Conservation (phyloP, 2,329 filamentous ascomycete species). For the Penicillium hordei region DNA sequence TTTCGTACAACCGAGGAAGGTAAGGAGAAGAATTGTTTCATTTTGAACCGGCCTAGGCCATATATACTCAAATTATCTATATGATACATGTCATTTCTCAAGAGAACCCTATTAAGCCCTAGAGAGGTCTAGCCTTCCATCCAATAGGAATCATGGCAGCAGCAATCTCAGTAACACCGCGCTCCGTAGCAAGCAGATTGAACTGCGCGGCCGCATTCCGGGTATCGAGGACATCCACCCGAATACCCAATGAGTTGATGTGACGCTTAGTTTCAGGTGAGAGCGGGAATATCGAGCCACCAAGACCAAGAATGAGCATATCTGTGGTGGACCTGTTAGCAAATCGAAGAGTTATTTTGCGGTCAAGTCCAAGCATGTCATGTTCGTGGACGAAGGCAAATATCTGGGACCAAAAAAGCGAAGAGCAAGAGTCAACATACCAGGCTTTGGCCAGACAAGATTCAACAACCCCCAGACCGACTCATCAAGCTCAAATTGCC, state of each 20-base stretch:
- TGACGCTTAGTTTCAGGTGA: constrained; percentile 70
- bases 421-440: constrained; percentile 52
- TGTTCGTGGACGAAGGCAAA: constrained; percentile 1
- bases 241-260: constrained; percentile 75
- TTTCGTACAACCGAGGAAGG: constrained; percentile 5
- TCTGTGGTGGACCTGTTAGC: constrained; percentile 52
- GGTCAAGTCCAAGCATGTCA: neutral
- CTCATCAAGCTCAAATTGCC: constrained; percentile 74
- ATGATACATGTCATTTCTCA: neutral
- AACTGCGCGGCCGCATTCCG: constrained; percentile 92
- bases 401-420: constrained; percentile 3
- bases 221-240: constrained; percentile 87
- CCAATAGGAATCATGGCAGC: constrained; percentile 85
- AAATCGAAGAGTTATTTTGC: neutral
- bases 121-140: constrained; percentile 57
- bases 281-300: constrained; percentile 71
- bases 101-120: neutral
- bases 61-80: neutral
- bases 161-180: constrained; percentile 80
- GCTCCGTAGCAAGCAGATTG: constrained; percentile 90
- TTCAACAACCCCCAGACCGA: constrained; percentile 73
- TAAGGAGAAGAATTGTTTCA: neutral
- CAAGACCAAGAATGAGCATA: constrained; percentile 84
- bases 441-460: constrained; percentile 82
- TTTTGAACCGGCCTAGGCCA: neutral